phyloP scores from a whole-genome alignment of 2,329 filamentous ascomycete species.

The Aotearoamyces nothofagi region DNA sequence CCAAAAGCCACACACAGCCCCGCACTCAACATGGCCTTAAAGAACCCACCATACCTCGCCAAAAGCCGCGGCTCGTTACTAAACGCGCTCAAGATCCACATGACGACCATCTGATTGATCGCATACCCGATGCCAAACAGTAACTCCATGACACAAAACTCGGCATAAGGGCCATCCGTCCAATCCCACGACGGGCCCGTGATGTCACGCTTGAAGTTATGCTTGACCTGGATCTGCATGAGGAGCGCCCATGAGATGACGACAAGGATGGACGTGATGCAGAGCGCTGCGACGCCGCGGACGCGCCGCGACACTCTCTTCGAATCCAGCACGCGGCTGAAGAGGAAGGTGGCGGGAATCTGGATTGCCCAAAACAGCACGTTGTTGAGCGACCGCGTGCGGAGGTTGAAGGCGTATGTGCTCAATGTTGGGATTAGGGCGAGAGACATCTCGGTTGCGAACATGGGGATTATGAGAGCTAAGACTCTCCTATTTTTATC shows the following conservation, averaged over 20 bases:
- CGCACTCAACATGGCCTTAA: too few species aligned
- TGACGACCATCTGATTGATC: too few species aligned
- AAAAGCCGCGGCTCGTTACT: not conserved
- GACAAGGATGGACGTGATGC: not conserved
- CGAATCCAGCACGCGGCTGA: constrained; percentile 1
- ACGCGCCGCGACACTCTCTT: not conserved
- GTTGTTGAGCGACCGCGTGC: too few species aligned
- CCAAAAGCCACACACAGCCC: too few species aligned
- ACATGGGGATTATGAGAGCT: too few species aligned
- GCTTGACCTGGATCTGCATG: not conserved
- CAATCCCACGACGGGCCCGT: constrained; percentile 1
- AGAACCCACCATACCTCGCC: too few species aligned
- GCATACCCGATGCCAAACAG: not conserved
- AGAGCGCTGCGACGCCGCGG: not conserved
- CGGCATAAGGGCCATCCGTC: not conserved
- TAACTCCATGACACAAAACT: constrained; percentile 1
- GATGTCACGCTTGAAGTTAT: not conserved
- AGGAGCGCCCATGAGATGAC: not conserved
- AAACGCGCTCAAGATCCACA: too few species aligned
- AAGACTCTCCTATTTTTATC: too few species aligned
- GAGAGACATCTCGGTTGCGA: constrained; percentile 2
- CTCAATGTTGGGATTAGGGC: constrained; percentile 2
- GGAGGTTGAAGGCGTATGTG: constrained; percentile 1
- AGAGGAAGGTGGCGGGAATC: constrained; percentile 1
- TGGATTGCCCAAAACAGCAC: too few species aligned